These are phyloP conservation scores for Fusarium globosum DNA, from an alignment of 2,329 filamentous ascomycete genomes.

Conservation along the genomic window DNA sequence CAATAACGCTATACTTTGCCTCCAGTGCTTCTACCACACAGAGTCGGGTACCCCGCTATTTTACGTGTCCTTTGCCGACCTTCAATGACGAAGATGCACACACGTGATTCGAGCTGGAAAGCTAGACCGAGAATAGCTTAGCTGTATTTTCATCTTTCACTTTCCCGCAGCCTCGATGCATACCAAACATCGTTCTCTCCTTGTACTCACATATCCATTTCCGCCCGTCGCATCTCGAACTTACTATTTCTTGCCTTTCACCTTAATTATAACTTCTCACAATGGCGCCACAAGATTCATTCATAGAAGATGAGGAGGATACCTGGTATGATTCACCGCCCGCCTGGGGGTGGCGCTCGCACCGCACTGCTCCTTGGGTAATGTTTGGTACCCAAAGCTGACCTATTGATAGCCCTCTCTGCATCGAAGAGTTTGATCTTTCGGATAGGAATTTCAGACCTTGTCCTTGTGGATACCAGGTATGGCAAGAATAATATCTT, in stretches of 20 bases:
- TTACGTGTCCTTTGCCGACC: background rate
- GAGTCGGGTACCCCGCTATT: conserved; percentile 35
- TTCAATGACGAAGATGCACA: conserved; percentile 10
- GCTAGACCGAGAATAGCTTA: conserved; percentile 40
- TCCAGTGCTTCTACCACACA: background rate
- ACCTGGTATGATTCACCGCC: conserved; percentile 64
- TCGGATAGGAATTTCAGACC: conserved; percentile 97
- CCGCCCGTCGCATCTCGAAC: conserved; percentile 34
- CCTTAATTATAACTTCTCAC: conserved; percentile 45
- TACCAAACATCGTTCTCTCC: conserved; percentile 42
- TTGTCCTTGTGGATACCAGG: conserved; percentile 98
- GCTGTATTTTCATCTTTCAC: conserved; percentile 45
- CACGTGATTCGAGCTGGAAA: conserved; percentile 37
- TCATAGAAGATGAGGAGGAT: conserved; percentile 78
- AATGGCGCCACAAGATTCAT: conserved; percentile 77
- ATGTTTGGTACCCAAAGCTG: conserved; percentile 38
- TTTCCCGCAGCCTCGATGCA: conserved; percentile 46
- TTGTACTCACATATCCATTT: conserved; percentile 40
- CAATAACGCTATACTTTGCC: conserved; percentile 36
- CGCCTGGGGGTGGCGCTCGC: conserved; percentile 14
- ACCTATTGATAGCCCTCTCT: conserved; percentile 79
- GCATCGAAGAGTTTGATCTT: conserved; percentile 98
- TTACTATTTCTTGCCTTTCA: conserved; percentile 32
- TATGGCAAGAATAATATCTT: conserved; percentile 55
- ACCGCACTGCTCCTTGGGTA: conserved; percentile 37